Evolutionary conservation across 345 rosid species (phyloP).

Genomic region (Pugionium dolabratum): DNA sequence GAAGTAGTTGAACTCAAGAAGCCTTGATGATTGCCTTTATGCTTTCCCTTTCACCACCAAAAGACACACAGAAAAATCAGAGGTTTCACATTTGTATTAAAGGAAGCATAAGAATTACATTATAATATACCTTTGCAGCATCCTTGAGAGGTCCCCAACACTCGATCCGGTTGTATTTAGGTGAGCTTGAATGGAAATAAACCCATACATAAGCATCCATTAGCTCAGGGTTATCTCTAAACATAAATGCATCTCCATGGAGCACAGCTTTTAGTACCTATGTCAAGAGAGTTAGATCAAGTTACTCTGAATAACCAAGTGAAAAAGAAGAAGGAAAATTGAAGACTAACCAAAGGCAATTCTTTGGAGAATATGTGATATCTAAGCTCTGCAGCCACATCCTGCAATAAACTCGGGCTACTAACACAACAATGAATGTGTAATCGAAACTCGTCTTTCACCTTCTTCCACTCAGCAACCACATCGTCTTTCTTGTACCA

Average conservation of each 20-base stretch:
- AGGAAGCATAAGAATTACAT: neutral
- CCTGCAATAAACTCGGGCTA: conserved; percentile 63
- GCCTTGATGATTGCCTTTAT: conserved; percentile 48
- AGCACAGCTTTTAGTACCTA: conserved; percentile 81
- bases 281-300: conserved; percentile 1
- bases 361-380: conserved; percentile 94
- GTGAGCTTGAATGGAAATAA: conserved; percentile 79
- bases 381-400: conserved; percentile 83
- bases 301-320: neutral
- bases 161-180: conserved; percentile 67
- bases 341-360: conserved; percentile 70
- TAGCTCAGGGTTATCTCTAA: conserved; percentile 69
- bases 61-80: neutral
- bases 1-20: conserved; percentile 45
- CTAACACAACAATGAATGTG: conserved; percentile 83
- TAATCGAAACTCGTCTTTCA: conserved; percentile 57
- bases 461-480: conserved; percentile 90
- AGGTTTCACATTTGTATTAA: conserved; percentile 7
- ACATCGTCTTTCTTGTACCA: conserved; percentile 91
- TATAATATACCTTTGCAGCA: conserved; percentile 58
- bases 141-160: conserved; percentile 87
- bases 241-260: conserved; percentile 75
- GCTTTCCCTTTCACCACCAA: conserved; percentile 54
- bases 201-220: conserved; percentile 71
- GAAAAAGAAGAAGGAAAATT: neutral